A percentile compares a stretch with the other conserved stretches of the same genome.
Evolutionary conservation across 176 grass and related monocot species (phyloP).

Genomic region (Neostapfia colusana): DNA sequence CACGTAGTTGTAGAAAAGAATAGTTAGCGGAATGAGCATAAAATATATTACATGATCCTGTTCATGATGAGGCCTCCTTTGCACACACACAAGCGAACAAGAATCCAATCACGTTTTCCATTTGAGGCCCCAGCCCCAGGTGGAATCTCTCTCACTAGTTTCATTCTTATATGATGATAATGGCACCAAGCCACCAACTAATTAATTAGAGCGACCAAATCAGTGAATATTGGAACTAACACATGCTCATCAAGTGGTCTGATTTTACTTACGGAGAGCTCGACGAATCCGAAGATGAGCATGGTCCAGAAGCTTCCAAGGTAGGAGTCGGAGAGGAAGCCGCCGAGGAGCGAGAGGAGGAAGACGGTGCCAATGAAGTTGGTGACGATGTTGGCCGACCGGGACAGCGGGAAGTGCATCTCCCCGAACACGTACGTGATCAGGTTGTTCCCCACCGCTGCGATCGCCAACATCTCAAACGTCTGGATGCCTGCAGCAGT

Average conservation of each 20-base stretch:
- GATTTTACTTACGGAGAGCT: slow-evolving; percentile 64
- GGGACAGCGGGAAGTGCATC: slow-evolving; percentile 76
- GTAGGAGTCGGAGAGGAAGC: slow-evolving; percentile 89
- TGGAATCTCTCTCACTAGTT: not conserved
- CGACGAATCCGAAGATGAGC: slow-evolving; percentile 81
- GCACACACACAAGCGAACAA: slow-evolving; percentile 22
- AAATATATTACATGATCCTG: not conserved
- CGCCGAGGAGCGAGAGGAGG: slow-evolving; percentile 75
- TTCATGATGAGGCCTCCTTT: slow-evolving; percentile 13
- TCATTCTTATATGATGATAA: not conserved
- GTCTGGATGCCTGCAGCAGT: slow-evolving; percentile 63
- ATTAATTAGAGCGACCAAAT: not conserved
- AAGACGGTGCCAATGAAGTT: slow-evolving; percentile 88
- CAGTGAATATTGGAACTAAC: not conserved
- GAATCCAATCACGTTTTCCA: slow-evolving; percentile 29
- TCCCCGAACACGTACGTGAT: slow-evolving; percentile 89
- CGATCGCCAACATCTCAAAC: slow-evolving; percentile 89
- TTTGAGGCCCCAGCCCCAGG: not conserved
- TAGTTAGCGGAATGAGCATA: not conserved
- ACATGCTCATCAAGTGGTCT: not conserved
- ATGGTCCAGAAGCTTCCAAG: slow-evolving; percentile 92
- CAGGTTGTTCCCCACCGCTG: slow-evolving; percentile 83
- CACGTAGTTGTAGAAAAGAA: not conserved
- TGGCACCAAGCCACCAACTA: too few species aligned
- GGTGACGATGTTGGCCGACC: slow-evolving; percentile 73